Conservation (phyloP, 1,284 basidiomycete genomes). For the Leccinum subrobustum region DNA sequence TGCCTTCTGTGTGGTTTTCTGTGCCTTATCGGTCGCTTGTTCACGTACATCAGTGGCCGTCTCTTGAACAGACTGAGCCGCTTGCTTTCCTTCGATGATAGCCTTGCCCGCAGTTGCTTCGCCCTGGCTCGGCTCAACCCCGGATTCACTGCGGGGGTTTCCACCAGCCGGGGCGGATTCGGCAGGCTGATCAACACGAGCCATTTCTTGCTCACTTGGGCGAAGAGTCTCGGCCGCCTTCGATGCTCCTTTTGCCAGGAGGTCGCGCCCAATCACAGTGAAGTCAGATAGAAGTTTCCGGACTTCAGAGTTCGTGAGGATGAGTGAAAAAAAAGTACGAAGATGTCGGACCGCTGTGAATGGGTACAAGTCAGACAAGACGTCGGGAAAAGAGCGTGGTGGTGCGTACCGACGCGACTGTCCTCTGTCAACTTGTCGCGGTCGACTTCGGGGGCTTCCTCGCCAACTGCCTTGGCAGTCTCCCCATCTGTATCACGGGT, state of each 20-base stretch:
- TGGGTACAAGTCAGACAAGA: background rate
- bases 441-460: conserved; percentile 49
- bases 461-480: conserved; percentile 42
- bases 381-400: background rate
- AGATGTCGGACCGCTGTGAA: conserved; percentile 73
- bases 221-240: conserved; percentile 57
- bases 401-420: conserved; percentile 51
- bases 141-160: conserved; percentile 44
- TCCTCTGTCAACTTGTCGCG: conserved; percentile 60
- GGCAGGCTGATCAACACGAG: conserved; percentile 62
- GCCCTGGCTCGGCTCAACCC: conserved; percentile 33
- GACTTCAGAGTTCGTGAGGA: conserved; percentile 89
- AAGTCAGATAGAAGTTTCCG: conserved; percentile 87
- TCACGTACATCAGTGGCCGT: conserved; percentile 13
- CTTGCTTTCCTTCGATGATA: conserved; percentile 22
- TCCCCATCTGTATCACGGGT: conserved; percentile 57
- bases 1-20: conserved; percentile 7
- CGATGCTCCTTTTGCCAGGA: conserved; percentile 75
- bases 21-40: background rate
- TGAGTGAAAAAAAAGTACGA: conserved; percentile 79
- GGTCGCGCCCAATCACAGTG: conserved; percentile 80
- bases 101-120: conserved; percentile 24
- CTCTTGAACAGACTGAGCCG: conserved; percentile 23
- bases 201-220: conserved; percentile 65
- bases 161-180: conserved; percentile 40